phyloP scores from a whole-genome alignment of 768 basidiomycete genomes.

The Pulveroboletus sp. region DNA sequence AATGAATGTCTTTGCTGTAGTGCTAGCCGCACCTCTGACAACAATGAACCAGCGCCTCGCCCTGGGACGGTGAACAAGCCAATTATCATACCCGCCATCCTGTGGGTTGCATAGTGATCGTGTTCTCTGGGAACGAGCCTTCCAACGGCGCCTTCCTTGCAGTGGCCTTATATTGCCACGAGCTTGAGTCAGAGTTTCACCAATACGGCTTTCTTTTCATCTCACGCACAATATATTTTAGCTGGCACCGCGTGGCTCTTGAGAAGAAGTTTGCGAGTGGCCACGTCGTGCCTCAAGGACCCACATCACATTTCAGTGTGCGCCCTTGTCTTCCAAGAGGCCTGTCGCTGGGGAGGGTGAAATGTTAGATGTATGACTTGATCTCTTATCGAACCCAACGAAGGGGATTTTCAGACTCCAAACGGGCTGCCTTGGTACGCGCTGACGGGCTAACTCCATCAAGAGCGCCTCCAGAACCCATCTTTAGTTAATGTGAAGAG shows the following conservation, averaged over 20 bases:
- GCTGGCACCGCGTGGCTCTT: conserved; percentile 1
- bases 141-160: conserved; percentile 2
- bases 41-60: no score
- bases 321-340: neutral
- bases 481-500: neutral
- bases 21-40: neutral
- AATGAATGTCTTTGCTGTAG: conserved; percentile 11
- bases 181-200: neutral
- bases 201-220: conserved; percentile 7
- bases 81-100: conserved; percentile 13
- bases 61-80: no score
- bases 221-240: neutral
- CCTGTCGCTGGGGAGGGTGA: neutral
- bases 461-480: neutral
- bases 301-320: neutral
- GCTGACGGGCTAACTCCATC: conserved; percentile 9
- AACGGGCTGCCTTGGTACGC: neutral
- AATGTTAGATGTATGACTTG: neutral
- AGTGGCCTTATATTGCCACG: neutral
- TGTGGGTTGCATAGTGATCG: conserved; percentile 12
- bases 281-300: neutral
- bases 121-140: neutral
- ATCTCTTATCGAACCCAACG: conserved; percentile 3
- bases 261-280: conserved; percentile 2
- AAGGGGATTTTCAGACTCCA: neutral